These are phyloP conservation scores for Xylaria sp. DNA, from an alignment of 2,329 filamentous ascomycete genomes.

Conservation along the genomic window DNA sequence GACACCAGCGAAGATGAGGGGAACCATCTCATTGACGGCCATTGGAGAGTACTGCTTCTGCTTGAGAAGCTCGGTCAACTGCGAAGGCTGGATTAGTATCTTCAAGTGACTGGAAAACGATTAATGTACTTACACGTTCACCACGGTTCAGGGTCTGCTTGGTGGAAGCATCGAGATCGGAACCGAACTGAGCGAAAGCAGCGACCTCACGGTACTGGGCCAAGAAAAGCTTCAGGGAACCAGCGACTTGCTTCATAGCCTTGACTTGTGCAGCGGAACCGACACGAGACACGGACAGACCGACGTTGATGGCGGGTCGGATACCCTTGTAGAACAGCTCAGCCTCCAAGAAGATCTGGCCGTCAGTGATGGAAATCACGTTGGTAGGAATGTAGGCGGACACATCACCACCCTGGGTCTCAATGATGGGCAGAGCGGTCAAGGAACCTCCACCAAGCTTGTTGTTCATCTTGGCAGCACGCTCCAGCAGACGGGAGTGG, in stretches of 20 bases:
- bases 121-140: slow-evolving; percentile 81
- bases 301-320: slow-evolving; percentile 99
- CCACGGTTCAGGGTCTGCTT: slow-evolving; percentile 98
- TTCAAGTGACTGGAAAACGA: slow-evolving; percentile 12
- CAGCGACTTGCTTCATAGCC: slow-evolving; percentile 99
- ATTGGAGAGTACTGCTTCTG: slow-evolving; percentile 99
- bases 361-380: slow-evolving; percentile 99
- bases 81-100: slow-evolving; percentile 44
- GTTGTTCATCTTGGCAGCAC: slow-evolving; percentile 98
- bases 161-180: slow-evolving; percentile 97
- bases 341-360: slow-evolving; percentile 99
- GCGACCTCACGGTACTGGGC: slow-evolving; percentile 99
- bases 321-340: slow-evolving; percentile 99
- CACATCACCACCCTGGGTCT: slow-evolving; percentile 99
- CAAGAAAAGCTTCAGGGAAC: slow-evolving; percentile 99
- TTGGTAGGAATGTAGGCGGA: slow-evolving; percentile 99
- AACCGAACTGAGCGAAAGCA: slow-evolving; percentile 99
- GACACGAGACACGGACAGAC: slow-evolving; percentile 99
- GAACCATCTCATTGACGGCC: slow-evolving; percentile 99
- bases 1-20: slow-evolving; percentile 98
- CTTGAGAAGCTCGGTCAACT: slow-evolving; percentile 96
- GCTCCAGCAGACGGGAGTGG: slow-evolving; percentile 98
- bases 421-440: slow-evolving; percentile 96
- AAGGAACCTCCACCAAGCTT: slow-evolving; percentile 95
- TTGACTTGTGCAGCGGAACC: slow-evolving; percentile 99